Evolutionary conservation across 495 filamentous ascomycete genomes (phyloP).

Genomic region (Penicillium bovifimosum): DNA sequence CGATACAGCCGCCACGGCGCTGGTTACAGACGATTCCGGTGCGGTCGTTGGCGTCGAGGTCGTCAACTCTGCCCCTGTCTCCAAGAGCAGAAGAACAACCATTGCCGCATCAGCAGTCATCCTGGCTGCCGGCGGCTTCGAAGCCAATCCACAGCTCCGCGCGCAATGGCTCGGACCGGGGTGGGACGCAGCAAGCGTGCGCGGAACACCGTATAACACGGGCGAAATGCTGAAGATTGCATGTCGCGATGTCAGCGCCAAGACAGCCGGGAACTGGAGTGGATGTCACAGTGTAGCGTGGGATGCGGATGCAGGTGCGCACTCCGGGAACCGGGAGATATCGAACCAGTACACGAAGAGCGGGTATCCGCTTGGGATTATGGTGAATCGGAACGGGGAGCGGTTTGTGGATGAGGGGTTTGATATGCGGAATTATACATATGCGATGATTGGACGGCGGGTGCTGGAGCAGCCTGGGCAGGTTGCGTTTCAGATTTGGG

Average conservation of each 20-base stretch:
- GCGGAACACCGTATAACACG: conserved; percentile 57
- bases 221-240: conserved; percentile 50
- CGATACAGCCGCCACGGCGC: conserved; percentile 34
- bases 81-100: background rate
- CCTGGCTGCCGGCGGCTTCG: conserved; percentile 58
- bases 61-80: background rate
- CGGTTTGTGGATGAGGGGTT: conserved; percentile 60
- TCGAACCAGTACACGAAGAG: conserved; percentile 64
- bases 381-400: conserved; percentile 51
- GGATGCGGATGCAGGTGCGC: conserved; percentile 52
- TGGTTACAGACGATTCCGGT: conserved; percentile 33
- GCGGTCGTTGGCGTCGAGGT: conserved; percentile 24
- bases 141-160: conserved; percentile 50
- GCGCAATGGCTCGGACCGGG: conserved; percentile 53
- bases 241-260: conserved; percentile 42
- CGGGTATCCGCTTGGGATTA: conserved; percentile 59
- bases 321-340: conserved; percentile 46
- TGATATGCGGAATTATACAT: conserved; percentile 60
- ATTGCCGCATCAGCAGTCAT: conserved; percentile 42
- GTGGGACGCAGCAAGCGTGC: conserved; percentile 56
- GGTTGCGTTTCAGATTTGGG: conserved; percentile 59
- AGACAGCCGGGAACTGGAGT: conserved; percentile 51
- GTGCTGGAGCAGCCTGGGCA: conserved; percentile 52
- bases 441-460: conserved; percentile 53
- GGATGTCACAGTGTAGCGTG: conserved; percentile 58